A percentile compares a stretch with the other conserved stretches of the same genome.
These are phyloP conservation scores for Malus hybrid DNA, from an alignment of 331 rosid genomes.

Conservation along the genomic window DNA sequence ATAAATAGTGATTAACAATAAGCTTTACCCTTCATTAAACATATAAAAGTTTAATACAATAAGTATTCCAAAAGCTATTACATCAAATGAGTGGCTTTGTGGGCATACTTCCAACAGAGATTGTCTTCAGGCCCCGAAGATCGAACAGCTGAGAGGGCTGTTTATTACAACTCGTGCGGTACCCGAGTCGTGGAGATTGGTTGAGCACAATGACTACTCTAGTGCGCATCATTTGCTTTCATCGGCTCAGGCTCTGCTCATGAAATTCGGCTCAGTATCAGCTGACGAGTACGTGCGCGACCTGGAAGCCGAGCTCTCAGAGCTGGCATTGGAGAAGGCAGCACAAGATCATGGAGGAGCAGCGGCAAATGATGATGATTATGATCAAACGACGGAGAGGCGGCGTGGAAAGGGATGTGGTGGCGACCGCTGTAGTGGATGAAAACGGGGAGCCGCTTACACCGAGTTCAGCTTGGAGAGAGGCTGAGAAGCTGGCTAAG, in stretches of 20 bases:
- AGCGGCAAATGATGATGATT: slow-evolving; percentile 16
- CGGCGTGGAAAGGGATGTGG: slow-evolving; percentile 29
- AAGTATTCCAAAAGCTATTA: no score
- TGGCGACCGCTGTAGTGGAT: slow-evolving; percentile 20
- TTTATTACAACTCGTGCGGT: slow-evolving; percentile 72
- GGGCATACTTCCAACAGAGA: not conserved
- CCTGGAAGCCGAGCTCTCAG: slow-evolving; percentile 76
- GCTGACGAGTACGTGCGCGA: slow-evolving; percentile 43
- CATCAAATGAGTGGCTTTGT: no score
- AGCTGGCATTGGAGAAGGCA: slow-evolving; percentile 75
- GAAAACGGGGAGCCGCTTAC: slow-evolving; percentile 91
- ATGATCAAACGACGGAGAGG: slow-evolving; percentile 50
- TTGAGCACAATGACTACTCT: slow-evolving; percentile 46
- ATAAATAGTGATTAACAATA: no score
- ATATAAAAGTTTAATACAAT: no score
- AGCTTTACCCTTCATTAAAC: no score
- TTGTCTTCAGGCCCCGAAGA: slow-evolving; percentile 19
- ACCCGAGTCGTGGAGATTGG: slow-evolving; percentile 64
- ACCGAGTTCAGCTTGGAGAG: slow-evolving; percentile 94
- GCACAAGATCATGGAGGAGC: slow-evolving; percentile 26
- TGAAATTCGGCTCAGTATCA: slow-evolving; percentile 37
- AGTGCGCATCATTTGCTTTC: slow-evolving; percentile 75
- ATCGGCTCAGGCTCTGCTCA: slow-evolving; percentile 67
- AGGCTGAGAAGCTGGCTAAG: slow-evolving; percentile 95
- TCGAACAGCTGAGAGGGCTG: slow-evolving; percentile 48